Evolutionary conservation across 306 rosid species (phyloP), one percentile per base, ranked within the genome.

Genomic region (Prinsepia uniflora): DNA sequence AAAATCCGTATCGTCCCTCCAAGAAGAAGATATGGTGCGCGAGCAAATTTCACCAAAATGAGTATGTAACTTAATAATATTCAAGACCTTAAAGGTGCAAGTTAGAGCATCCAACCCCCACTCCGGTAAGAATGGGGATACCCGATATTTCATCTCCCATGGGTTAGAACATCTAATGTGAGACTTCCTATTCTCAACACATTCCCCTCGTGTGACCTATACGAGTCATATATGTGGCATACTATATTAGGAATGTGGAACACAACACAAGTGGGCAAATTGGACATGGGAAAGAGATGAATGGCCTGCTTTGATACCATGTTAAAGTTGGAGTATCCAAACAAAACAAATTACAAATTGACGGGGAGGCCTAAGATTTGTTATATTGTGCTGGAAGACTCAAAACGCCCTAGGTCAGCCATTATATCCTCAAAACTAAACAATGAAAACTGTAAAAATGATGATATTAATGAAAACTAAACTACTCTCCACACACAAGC

Each of bases 371-470:
- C 34, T 55, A 55, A 20, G 34, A 55, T 19, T 50, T 8, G 19
- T 9, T 20, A 55, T 55, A 55, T 18, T 55, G 10, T 5, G 36
- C 19, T 55, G 60, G 20, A 55, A 19, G 60, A 11, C 60, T 5
- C 19, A 19, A 6, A 55, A 55, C 12, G 36, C 19, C 20, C 9
- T 20, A 55, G 19, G 60, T 20, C 13, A 8, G 30, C 18, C 12
- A 18, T 55, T 30, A 55, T 52, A 52, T 52, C 15, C 34, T 49
- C 72, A 67, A 20, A 46, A 67, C 6, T 36, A 67, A 67, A n/a
- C 47, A 34, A 67, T 52, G 18, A 48, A 48, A 67, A 41, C 36
- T 52, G 48, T 42, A 6, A 40, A 6, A 20, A 24, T 11, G 11
- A 64, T 65, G 19, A 65, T 8, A 65, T 14, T 19, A 5, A 64